A percentile compares a stretch with the other conserved stretches of the same genome.
phyloP scores from a whole-genome alignment of 495 filamentous ascomycete genomes.

The Talaromyces stipitatus region DNA sequence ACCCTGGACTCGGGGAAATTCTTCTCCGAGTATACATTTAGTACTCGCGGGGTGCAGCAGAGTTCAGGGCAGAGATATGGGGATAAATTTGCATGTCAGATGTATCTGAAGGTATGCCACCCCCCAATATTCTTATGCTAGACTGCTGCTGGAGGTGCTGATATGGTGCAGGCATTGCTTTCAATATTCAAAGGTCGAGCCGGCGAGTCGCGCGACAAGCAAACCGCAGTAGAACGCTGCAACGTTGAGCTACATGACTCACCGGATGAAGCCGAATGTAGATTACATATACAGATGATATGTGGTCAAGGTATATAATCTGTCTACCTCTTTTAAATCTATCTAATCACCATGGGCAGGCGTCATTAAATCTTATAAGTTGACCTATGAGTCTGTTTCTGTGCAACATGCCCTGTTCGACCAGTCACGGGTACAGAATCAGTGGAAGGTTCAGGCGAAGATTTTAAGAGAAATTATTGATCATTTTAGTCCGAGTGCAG shows the following conservation, averaged over 20 bases:
- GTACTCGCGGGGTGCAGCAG: constrained; percentile 4
- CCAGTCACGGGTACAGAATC: constrained; percentile 56
- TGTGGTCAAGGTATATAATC: constrained; percentile 67
- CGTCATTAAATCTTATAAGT: constrained; percentile 83
- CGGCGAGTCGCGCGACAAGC: constrained; percentile 55
- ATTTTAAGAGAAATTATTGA: constrained; percentile 79
- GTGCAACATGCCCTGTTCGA: constrained; percentile 87
- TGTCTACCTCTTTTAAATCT: background rate
- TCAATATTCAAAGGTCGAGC: constrained; percentile 65
- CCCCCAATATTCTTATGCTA: background rate
- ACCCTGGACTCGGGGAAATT: constrained; percentile 65
- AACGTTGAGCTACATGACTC: constrained; percentile 78
- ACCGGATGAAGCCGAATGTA: constrained; percentile 61
- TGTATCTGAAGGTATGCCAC: constrained; percentile 64
- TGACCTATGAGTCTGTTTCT: constrained; percentile 78
- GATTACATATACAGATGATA: constrained; percentile 72
- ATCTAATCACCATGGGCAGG: constrained; percentile 34
- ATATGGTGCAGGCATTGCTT: constrained; percentile 49
- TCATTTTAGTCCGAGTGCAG: constrained; percentile 84
- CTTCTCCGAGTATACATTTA: constrained; percentile 64
- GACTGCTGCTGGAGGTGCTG: background rate
- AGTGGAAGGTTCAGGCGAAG: constrained; percentile 69
- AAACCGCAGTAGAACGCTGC: constrained; percentile 76
- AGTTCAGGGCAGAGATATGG: constrained; percentile 18
- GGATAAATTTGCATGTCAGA: constrained; percentile 63